These are phyloP conservation scores for Crucibulum laeve DNA, from an alignment of 768 basidiomycete species.

Conservation along the genomic window DNA sequence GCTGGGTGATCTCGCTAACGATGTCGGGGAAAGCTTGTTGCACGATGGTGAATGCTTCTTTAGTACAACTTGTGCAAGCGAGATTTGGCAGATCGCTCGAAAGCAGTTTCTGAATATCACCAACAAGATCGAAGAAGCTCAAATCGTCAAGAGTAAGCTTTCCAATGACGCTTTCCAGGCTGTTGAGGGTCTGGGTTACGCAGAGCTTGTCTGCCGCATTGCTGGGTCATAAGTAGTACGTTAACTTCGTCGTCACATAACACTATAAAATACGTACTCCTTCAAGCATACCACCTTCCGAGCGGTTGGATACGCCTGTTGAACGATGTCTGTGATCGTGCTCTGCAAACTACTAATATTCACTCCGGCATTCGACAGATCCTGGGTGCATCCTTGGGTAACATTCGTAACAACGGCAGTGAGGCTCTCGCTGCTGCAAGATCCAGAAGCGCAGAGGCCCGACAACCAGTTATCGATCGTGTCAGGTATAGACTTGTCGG, in stretches of 20 bases:
- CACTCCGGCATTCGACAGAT: not conserved
- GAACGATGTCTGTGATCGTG: slow-evolving; percentile 21
- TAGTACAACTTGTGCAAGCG: slow-evolving; percentile 41
- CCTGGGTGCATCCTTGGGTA: slow-evolving; percentile 37
- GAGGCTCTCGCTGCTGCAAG: slow-evolving; percentile 50
- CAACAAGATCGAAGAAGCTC: slow-evolving; percentile 12
- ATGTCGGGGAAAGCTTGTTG: slow-evolving; percentile 26
- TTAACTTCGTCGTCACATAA: not conserved
- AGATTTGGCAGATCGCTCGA: slow-evolving; percentile 24
- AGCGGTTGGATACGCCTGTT: slow-evolving; percentile 40
- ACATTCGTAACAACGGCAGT: slow-evolving; percentile 39
- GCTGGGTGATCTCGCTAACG: slow-evolving; percentile 10
- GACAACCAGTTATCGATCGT: slow-evolving; percentile 37
- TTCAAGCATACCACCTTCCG: slow-evolving; percentile 49
- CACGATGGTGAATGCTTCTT: slow-evolving; percentile 36
- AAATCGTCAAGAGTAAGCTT: slow-evolving; percentile 20
- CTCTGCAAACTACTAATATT: slow-evolving; percentile 14
- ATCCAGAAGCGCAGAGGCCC: slow-evolving; percentile 39
- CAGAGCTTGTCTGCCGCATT: slow-evolving; percentile 35
- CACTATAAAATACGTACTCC: slow-evolving; percentile 36
- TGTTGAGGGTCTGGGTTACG: slow-evolving; percentile 42
- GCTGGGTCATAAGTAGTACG: slow-evolving; percentile 7
- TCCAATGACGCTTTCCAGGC: slow-evolving; percentile 36
- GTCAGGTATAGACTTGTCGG: slow-evolving; percentile 12
- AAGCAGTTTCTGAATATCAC: slow-evolving; percentile 19